Base-by-base conservation (phyloP, 805 yeast species). In the Wickerhamiella vanderwaltii region DNA sequence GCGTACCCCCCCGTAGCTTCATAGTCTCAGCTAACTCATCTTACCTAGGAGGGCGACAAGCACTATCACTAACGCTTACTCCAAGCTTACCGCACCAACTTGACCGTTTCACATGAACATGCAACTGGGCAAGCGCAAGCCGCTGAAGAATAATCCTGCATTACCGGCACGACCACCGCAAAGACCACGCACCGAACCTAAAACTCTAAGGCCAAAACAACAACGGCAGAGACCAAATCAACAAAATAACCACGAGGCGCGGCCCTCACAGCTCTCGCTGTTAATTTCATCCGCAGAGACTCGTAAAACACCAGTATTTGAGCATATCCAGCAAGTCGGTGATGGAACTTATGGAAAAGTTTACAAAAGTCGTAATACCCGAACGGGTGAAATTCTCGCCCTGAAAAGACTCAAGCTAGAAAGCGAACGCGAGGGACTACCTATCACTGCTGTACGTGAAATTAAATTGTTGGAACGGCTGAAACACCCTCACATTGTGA, bases 271-370 rank as follows among this genome's bases (percentile, higher is more conserved):
- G n/a, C n/a, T n/a, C n/a, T n/a, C n/a, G n/a, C n/a, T 7, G 26
- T 23, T 7, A 7, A 23, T 23, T 23, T 23, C 26, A 7, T 9
- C 29, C 7, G 26, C 11, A 7, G 11, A 23, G 11, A 23, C 26
- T 11, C 7, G 7, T 23, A 23, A 11, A 7, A 11, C 9, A 23
- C 46, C 47, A n/a, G 55, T 60, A n/a, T 85, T 80, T 58, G 78
- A 79, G 48, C 66, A 87, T 42, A 73, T 83, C 1, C 69, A 73
- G 30, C 97, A 91, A 56, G 97, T 91, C 4, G 98, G 98, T n/a
- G 97, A 91, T 61, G 98, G 98, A 7, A 91, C 97, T 0, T 91
- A 91, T 59, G 98, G 98, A 15, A 86, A 84, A 57, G 99, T 91
- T 16, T 86, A 81, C 64, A 85, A 86, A 56, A 95, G 95, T 0